phyloP scores from a whole-genome alignment of 2,329 filamentous ascomycete genomes.

The Trematosphaeria pertusa region DNA sequence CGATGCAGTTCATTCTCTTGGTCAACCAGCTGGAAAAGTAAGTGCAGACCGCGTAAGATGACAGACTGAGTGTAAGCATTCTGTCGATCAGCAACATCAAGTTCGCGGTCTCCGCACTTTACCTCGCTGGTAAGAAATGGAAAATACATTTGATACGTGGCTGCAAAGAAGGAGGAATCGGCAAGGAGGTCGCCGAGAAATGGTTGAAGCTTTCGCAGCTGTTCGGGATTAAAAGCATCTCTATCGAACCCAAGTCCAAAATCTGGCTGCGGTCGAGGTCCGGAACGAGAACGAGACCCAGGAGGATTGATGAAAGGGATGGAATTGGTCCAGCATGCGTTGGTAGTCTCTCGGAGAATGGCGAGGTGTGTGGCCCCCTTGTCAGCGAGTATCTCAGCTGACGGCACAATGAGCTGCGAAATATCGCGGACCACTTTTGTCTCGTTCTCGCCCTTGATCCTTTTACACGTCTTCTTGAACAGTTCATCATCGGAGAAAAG shows the following conservation, averaged over 20 bases:
- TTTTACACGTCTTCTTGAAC: slow-evolving; percentile 45
- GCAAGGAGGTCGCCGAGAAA: slow-evolving; percentile 25
- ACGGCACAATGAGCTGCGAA: slow-evolving; percentile 18
- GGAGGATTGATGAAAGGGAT: too few relatives aligned
- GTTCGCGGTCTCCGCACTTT: slow-evolving; percentile 19
- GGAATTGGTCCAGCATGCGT: slow-evolving; percentile 18
- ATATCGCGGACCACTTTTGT: slow-evolving; percentile 21
- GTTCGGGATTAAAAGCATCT: slow-evolving; percentile 22
- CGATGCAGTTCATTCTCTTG: slow-evolving; percentile 24
- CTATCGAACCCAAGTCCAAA: slow-evolving; percentile 22
- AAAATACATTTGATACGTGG: slow-evolving; percentile 26
- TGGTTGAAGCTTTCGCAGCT: slow-evolving; percentile 23
- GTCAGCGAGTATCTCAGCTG: slow-evolving; percentile 16
- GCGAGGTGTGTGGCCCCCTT: slow-evolving; percentile 15
- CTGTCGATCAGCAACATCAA: slow-evolving; percentile 27
- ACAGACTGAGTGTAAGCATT: slow-evolving; percentile 24
- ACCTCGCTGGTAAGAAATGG: slow-evolving; percentile 28
- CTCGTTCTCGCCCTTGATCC: slow-evolving; percentile 31
- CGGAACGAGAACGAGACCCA: too few relatives aligned
- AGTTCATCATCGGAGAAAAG: slow-evolving; percentile 31
- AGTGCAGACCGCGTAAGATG: slow-evolving; percentile 12
- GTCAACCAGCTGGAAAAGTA: slow-evolving; percentile 21
- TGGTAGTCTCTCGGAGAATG: slow-evolving; percentile 21
- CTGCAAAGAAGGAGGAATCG: slow-evolving; percentile 20
- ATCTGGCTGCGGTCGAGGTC: slow-evolving; percentile 27